Conservation (phyloP, 2,329 filamentous ascomycete genomes). For the Exophiala calicioides region DNA sequence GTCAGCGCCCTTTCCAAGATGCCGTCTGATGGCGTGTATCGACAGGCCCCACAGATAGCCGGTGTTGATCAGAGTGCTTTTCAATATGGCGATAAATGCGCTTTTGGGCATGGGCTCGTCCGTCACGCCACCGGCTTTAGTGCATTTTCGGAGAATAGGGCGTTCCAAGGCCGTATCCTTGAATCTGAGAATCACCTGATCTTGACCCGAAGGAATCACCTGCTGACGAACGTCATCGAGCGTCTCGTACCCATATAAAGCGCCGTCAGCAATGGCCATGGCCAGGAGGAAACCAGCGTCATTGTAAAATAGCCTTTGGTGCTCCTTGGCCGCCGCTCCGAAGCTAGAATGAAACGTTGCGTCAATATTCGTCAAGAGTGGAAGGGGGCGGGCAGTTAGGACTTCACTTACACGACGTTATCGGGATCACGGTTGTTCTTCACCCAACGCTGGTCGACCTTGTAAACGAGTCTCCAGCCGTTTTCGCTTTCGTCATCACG, state of each 20-base stretch:
- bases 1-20: conserved; percentile 14
- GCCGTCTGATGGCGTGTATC: conserved; percentile 17
- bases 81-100: conserved; percentile 15
- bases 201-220: conserved; percentile 12
- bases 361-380: neutral
- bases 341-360: conserved; percentile 1
- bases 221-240: conserved; percentile 19
- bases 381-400: neutral
- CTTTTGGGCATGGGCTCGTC: conserved; percentile 20
- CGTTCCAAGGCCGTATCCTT: conserved; percentile 6
- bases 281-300: conserved; percentile 15
- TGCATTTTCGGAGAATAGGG: conserved; percentile 24
- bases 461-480: conserved; percentile 22
- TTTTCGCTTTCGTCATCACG: conserved; percentile 1
- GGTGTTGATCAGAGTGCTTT: conserved; percentile 20
- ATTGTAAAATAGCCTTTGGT: conserved; percentile 11
- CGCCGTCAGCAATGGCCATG: conserved; percentile 20
- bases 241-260: conserved; percentile 17
- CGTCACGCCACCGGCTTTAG: conserved; percentile 16
- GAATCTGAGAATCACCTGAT: conserved; percentile 18
- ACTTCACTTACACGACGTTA: conserved; percentile 9
- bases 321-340: conserved; percentile 6
- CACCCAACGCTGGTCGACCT: conserved; percentile 23
- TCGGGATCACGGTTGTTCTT: conserved; percentile 27
- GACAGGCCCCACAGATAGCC: conserved; percentile 18